Evolutionary conservation across 495 filamentous ascomycete genomes (phyloP), one percentile per base, ranked within the genome.

Genomic region (Parmelia sp.): DNA sequence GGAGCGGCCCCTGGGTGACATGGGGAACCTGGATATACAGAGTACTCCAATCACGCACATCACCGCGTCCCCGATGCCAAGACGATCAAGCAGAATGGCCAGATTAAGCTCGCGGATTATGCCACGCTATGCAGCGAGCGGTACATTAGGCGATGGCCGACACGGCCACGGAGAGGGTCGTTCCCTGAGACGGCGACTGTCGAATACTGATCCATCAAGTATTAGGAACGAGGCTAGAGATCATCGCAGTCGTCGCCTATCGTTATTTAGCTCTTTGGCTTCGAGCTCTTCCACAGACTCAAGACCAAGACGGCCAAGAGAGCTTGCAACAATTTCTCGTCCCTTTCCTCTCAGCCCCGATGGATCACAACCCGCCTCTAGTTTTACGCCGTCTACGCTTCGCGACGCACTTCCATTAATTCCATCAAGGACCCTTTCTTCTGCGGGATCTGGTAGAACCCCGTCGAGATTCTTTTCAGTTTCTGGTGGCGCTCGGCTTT

Each of bases 81-180:
- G 79, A 59, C 79, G 78, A 62, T 81, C 81, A 15, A 78, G 77
- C 19, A 58, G 55, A 31, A 79, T 83, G 74, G 81, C 81, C 58
- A 73, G 81, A 14, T 64, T 83, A 36, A 78, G 80, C 27, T 81
- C 80, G 14, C 75, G 78, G 63, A 74, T 83, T 31, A 68, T 82
- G 29, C 80, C 80, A n/a, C 77, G 81, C 60, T 77, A 76, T 19
- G 75, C 80, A 19, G 79, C 78, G 19, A 75, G 76, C 31, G 77
- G 75, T 11, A 70, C 77, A 40, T 71, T 78, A 10, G 77, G 66
- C 63, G 79, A 79, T 57, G 74, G 78, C 69, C 76, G 80, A 67
- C 77, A 83, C 66, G 77, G 78, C 42, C 73, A 77, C 33, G 79
- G 77, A 53, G 77, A 82, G 65, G 79, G 78, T 23, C 79, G 77